phyloP scores from a whole-genome alignment of 176 grass and related monocot species.

The Aegilops bicornis region DNA sequence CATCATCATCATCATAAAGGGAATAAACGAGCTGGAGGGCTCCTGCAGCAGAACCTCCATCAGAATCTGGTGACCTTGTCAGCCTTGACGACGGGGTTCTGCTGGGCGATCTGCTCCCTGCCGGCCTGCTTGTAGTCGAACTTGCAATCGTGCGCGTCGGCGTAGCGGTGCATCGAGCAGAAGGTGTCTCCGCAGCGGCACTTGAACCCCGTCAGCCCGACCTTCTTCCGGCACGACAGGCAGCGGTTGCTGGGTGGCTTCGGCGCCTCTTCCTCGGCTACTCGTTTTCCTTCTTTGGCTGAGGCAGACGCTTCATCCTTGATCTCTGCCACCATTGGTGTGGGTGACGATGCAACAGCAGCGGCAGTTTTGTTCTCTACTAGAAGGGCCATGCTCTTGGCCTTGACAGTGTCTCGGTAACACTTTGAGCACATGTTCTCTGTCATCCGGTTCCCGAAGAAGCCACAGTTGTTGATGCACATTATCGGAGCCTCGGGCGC shows the following conservation, averaged over 20 bases:
- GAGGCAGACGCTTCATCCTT: not conserved
- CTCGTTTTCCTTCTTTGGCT: not conserved
- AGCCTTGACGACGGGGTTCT: conserved; percentile 54
- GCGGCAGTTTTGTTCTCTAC: conserved; percentile 6
- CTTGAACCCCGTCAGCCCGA: conserved; percentile 58
- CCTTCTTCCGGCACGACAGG: conserved; percentile 53
- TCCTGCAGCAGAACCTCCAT: not conserved
- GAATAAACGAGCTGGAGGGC: not conserved
- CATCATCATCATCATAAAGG: not conserved
- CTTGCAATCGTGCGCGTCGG: conserved; percentile 48
- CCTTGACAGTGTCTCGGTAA: conserved; percentile 46
- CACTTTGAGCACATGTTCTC: conserved; percentile 69
- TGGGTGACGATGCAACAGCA: not conserved
- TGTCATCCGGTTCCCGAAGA: conserved; percentile 57
- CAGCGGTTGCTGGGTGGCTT: conserved; percentile 51
- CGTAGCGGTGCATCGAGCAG: conserved; percentile 59
- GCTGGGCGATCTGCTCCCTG: conserved; percentile 48
- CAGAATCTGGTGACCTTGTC: conserved; percentile 63
- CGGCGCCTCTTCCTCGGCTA: not conserved
- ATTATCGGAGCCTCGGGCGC: conserved; percentile 48
- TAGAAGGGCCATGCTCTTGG: not conserved
- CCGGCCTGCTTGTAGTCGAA: conserved; percentile 57
- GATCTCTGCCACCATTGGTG: not conserved
- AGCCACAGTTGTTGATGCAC: conserved; percentile 67
- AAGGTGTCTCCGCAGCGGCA: conserved; percentile 62